Base-by-base conservation (phyloP, 208 protist genomes). In the Acanthamoeba royreba region DNA sequence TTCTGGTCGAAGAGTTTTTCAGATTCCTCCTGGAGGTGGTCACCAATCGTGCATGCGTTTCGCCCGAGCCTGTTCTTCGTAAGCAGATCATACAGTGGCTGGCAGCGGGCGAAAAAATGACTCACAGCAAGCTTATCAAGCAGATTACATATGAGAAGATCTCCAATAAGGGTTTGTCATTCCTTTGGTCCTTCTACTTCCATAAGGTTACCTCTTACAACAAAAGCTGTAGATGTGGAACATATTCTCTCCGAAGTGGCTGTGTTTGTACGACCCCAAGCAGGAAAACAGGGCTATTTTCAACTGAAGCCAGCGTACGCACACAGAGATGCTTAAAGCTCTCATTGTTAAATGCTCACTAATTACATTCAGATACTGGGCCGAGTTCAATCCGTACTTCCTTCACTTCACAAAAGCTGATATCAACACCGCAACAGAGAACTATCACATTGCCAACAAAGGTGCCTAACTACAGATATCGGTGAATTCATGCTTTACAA, bases 371-470 rank as follows among this genome's bases (percentile, higher is more conserved):
- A 88, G 79, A 38, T 88, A 47, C 40, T 90, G 83, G 83, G 47
- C 40, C 52, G 83, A 90, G n/a, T 90, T 90, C 83, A 13, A 90
- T n/a, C 83, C 83, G 49, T 90, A 69, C 25, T 90, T 90, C 52
- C 33, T 69, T 4, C 83, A 90, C 53, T 90, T 90, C 83, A 90
- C 52, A 28, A 35, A 69, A 52, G 52, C 46, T 22, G 35, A 90
- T 33, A 9, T 90, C 33, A 90, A 69, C 38, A 4, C 33, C 8
- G 83, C 83, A 22, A 46, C 83, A 25, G 83, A 90, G 49, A 90
- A 90, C 83, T 90, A 69, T 25, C 83, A 90, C 74, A 0, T 85
- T 15, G 74, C 74, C 38, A 85, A 55, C 74, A 85, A 85, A 53
- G 42, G 74, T 85, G 0, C n/a, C n/a, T n/a, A n/a, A n/a, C n/a